Base-by-base conservation (phyloP, 1,284 basidiomycete species). In the Stygiomarasmius scandens region DNA sequence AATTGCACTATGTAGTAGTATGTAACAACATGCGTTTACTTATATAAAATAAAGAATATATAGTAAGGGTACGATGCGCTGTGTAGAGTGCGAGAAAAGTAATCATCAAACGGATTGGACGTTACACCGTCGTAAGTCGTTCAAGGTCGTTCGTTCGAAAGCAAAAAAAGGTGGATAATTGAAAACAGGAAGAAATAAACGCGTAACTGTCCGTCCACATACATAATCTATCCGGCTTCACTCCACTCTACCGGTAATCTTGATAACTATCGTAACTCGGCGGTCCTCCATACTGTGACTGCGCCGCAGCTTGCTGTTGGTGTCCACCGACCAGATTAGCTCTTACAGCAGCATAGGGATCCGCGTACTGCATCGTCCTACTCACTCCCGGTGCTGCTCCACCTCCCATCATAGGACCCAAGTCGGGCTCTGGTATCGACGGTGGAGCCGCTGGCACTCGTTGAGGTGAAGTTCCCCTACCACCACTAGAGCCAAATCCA, bases 301-400 rank as follows among this genome's bases (percentile, higher is more conserved):
- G 38, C 20, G 66, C 60, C 27, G 67, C 53, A 56, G 62, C 64
- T 54, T 69, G 55, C 38, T 61, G 62, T 69, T n/a, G 57, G 23
- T 62, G 60, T 38, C 59, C 59, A 14, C 67, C 67, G 19, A 68
- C 73, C 59, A 85, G 67, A 8, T 77, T 80, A 10, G 85, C 85
- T 20, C 88, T 79, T 23, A 92, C 88, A 12, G 86, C 87, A 12
- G 89, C 87, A 65, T 92, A 92, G 10, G 89, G 89, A 67, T 92
- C 89, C 20, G 90, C 87, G 67, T 90, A 92, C 73, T 93, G 87
- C 92, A 95, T 94, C 53, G 93, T 95, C 66, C 92, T 77, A 70
- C 92, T 94, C 34, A 92, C 75, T 20, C 81, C 76, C 23, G 85
- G 82, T 16, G n/a, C n/a, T n/a, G n/a, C n/a, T n/a, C 32, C 32